Evolutionary conservation across 2,329 filamentous ascomycete genomes (phyloP).

Genomic region (Talaromyces verruculosus): DNA sequence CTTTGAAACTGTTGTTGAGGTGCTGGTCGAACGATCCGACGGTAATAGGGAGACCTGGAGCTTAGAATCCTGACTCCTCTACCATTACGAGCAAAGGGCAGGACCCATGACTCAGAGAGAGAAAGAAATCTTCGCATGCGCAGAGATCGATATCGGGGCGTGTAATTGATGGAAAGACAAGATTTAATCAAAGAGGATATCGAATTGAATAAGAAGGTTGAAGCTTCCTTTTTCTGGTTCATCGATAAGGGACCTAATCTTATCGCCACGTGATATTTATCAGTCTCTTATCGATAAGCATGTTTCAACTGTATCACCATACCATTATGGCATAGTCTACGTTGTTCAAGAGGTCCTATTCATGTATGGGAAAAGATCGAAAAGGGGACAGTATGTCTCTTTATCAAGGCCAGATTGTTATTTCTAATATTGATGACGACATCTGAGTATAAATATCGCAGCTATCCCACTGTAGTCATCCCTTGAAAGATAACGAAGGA

Average conservation of each 20-base stretch:
- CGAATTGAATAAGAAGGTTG: neutral
- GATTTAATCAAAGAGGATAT: neutral
- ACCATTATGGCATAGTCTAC: neutral
- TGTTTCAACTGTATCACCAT: too few species aligned
- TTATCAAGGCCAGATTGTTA: neutral
- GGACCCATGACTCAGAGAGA: constrained; percentile 6
- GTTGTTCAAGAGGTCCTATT: neutral
- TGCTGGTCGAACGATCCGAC: neutral
- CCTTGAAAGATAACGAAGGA: neutral
- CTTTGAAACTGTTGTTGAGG: constrained; percentile 7
- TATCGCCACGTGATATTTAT: neutral
- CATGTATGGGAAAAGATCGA: neutral
- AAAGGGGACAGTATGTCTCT: neutral
- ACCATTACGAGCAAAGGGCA: neutral
- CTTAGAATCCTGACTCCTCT: neutral
- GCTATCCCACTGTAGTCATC: neutral
- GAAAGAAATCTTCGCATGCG: constrained; percentile 19
- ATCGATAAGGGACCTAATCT: neutral
- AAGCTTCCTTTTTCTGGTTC: neutral
- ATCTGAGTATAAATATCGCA: neutral
- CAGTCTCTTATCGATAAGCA: neutral
- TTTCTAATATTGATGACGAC: neutral
- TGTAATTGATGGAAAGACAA: neutral
- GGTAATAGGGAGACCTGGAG: neutral
- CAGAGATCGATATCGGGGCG: neutral